These are phyloP conservation scores for Strigomonas culicis DNA, from an alignment of 208 protist species.

Conservation along the genomic window DNA sequence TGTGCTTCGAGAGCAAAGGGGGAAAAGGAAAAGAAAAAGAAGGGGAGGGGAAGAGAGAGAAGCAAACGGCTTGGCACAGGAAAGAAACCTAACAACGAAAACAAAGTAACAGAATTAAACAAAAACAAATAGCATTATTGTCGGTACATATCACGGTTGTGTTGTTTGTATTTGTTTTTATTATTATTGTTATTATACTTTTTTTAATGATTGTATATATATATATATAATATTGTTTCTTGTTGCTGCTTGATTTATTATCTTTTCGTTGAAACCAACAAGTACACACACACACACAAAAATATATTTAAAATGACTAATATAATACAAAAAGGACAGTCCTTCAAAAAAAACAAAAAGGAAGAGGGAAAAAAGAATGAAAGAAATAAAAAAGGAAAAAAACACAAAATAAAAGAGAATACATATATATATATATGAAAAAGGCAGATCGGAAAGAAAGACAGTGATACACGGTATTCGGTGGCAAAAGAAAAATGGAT, in stretches of 20 bases:
- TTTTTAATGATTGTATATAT: too few relatives aligned
- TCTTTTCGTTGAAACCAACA: too few relatives aligned
- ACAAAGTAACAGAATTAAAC: slow-evolving; percentile 3
- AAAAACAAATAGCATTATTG: neutral
- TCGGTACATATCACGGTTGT: too few relatives aligned
- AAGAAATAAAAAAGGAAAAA: slow-evolving; percentile 7
- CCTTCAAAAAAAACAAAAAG: neutral
- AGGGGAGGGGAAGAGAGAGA: slow-evolving; percentile 2
- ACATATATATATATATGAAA: too few relatives aligned
- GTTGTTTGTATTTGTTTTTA: slow-evolving; percentile 5
- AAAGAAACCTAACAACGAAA: slow-evolving; percentile 9
- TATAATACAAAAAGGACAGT: neutral
- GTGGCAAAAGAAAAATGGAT: too few relatives aligned
- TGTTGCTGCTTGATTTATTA: too few relatives aligned
- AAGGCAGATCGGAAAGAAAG: too few relatives aligned
- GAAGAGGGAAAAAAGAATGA: neutral
- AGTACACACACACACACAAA: too few relatives aligned
- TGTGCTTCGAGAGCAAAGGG: neutral
- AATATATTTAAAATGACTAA: neutral
- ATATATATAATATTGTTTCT: too few relatives aligned
- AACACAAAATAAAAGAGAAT: neutral
- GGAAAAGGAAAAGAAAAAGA: neutral
- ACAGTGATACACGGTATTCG: too few relatives aligned
- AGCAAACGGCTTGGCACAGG: too few relatives aligned
- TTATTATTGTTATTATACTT: neutral